A percentile compares a stretch with the other conserved stretches of the same genome.
phyloP scores from a whole-genome alignment of 2,329 filamentous ascomycete genomes.

The Coniochaeta sp. region DNA sequence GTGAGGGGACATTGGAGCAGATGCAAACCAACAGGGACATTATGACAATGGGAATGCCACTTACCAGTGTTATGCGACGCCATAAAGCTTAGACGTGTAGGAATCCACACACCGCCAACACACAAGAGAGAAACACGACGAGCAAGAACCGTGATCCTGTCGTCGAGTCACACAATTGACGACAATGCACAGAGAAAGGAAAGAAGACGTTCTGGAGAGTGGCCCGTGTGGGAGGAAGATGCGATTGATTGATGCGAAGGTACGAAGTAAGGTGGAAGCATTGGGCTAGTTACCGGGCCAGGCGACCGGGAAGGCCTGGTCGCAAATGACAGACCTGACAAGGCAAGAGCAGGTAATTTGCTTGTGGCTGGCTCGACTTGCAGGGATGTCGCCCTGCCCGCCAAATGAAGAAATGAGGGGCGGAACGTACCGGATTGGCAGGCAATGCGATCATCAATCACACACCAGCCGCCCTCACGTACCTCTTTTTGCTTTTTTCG shows the following conservation, averaged over 20 bases:
- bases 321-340: not conserved
- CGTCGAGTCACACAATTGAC: not conserved
- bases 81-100: slow-evolving; percentile 2
- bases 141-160: not conserved
- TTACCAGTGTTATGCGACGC: slow-evolving; percentile 1
- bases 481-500: not conserved
- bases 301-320: not conserved
- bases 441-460: not conserved
- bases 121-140: not conserved
- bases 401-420: slow-evolving; percentile 1
- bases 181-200: not conserved
- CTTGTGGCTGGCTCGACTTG: not conserved
- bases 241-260: no score
- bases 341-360: not conserved
- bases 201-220: not conserved
- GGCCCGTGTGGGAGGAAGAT: not conserved
- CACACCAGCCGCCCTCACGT: no score
- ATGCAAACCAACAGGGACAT: not conserved
- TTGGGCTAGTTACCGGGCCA: not conserved
- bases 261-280: no score
- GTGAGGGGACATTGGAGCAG: not conserved
- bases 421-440: slow-evolving; percentile 2
- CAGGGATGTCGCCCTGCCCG: not conserved
- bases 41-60: not conserved
- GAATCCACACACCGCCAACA: not conserved